phyloP scores from a whole-genome alignment of 1,284 basidiomycete species.

The Heterobasidion parviporum region DNA sequence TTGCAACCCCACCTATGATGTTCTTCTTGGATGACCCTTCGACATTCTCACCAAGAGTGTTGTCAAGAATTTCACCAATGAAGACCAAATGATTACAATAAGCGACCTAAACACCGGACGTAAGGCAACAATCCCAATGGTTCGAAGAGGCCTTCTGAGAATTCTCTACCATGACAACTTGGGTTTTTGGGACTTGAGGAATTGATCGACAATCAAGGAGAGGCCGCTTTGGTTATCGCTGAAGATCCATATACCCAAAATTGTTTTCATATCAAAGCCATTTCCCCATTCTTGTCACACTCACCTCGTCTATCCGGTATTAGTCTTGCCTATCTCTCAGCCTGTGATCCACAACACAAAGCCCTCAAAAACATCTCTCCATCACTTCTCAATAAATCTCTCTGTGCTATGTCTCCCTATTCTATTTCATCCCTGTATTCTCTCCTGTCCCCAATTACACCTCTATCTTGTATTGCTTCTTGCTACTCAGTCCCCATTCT shows the following conservation, averaged over 20 bases:
- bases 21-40: constrained; percentile 9
- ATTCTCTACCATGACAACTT: too few relatives aligned
- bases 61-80: not conserved
- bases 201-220: not conserved
- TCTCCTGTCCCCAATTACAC: too few relatives aligned
- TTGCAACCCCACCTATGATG: constrained; percentile 19
- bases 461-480: too few relatives aligned
- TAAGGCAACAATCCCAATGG: not conserved
- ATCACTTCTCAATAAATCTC: not conserved
- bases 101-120: not conserved
- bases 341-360: not conserved
- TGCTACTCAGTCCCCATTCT: too few relatives aligned
- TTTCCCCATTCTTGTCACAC: not conserved
- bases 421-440: too few relatives aligned
- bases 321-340: not conserved
- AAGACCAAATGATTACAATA: not conserved
- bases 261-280: too few relatives aligned
- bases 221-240: not conserved
- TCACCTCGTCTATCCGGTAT: not conserved
- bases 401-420: not conserved
- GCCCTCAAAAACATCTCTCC: not conserved
- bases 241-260: not conserved
- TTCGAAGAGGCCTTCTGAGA: too few relatives aligned
- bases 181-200: not conserved
- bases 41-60: too few relatives aligned